These are phyloP conservation scores for Puccinia horiana DNA, from an alignment of 1,284 basidiomycete genomes.

Conservation along the genomic window DNA sequence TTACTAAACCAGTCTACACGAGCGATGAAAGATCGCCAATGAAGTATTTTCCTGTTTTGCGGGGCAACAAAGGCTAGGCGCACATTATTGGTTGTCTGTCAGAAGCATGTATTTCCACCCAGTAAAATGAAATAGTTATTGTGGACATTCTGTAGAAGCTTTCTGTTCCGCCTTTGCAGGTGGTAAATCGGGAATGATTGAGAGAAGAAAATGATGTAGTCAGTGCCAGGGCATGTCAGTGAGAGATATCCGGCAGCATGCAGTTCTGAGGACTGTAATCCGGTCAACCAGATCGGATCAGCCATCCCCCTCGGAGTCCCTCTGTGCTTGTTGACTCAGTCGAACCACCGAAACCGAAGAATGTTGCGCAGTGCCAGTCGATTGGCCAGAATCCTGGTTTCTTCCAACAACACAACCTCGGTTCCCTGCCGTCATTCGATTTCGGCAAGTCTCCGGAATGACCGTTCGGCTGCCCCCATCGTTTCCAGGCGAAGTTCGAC, in stretches of 20 bases:
- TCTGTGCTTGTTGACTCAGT: not conserved
- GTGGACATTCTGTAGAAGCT: too few species aligned
- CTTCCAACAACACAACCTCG: not conserved
- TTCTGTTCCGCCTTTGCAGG: too few species aligned
- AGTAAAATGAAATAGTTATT: too few species aligned
- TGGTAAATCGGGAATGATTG: too few species aligned
- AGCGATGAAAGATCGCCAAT: too few species aligned
- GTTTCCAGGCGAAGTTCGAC: not conserved
- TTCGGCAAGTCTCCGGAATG: not conserved
- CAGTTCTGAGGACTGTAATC: not conserved
- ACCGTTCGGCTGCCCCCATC: not conserved
- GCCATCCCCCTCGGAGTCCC: not conserved
- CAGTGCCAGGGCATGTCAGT: not conserved
- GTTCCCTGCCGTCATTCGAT: not conserved
- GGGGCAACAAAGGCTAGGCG: too few species aligned
- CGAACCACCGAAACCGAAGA: not conserved
- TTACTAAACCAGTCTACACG: too few species aligned
- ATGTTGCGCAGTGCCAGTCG: not conserved
- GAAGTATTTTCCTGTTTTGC: too few species aligned
- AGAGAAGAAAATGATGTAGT: not conserved
- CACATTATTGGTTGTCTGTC: too few species aligned
- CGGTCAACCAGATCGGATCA: not conserved
- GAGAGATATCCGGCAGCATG: not conserved
- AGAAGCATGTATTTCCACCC: too few species aligned
- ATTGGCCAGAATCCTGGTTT: not conserved